A percentile compares a stretch with the other conserved stretches of the same genome.
Conservation (phyloP, 495 filamentous ascomycete species). For the Penicillium macrosclerotiorum region DNA sequence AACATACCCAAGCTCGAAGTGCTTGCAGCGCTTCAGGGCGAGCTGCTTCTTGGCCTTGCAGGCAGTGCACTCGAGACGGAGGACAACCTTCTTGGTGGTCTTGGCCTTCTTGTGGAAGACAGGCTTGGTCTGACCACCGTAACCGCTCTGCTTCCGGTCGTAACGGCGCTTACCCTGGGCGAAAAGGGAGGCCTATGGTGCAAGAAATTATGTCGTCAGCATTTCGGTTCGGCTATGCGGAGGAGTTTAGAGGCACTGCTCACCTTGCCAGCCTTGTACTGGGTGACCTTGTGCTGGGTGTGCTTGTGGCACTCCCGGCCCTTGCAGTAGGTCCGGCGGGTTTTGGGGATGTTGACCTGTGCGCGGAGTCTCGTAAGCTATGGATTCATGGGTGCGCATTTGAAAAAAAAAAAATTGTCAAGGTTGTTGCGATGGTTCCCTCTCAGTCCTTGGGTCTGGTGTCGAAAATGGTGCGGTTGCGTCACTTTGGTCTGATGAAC, state of each 20-base stretch:
- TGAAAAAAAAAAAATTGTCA: neutral
- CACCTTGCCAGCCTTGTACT: slow-evolving; percentile 96
- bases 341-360: slow-evolving; percentile 88
- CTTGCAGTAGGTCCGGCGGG: slow-evolving; percentile 93
- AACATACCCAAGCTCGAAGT: slow-evolving; percentile 97
- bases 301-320: slow-evolving; percentile 93
- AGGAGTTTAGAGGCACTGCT: slow-evolving; percentile 18
- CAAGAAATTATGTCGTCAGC: slow-evolving; percentile 24
- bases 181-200: slow-evolving; percentile 76
- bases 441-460: slow-evolving; percentile 9
- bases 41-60: slow-evolving; percentile 99
- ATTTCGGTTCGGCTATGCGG: slow-evolving; percentile 5
- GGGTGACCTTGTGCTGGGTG: slow-evolving; percentile 90
- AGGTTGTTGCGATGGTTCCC: slow-evolving; percentile 6
- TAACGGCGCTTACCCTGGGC: slow-evolving; percentile 99
- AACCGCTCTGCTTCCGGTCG: slow-evolving; percentile 98
- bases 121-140: slow-evolving; percentile 99
- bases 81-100: slow-evolving; percentile 99
- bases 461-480: slow-evolving; percentile 11
- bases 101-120: slow-evolving; percentile 99
- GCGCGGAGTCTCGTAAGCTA: slow-evolving; percentile 19
- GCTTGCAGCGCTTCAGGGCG: slow-evolving; percentile 98
- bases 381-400: neutral
- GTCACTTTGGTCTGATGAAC: neutral
- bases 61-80: slow-evolving; percentile 89